Base-by-base conservation (phyloP, 2,329 filamentous ascomycete genomes). In the Ophiocordyceps sinensis region DNA sequence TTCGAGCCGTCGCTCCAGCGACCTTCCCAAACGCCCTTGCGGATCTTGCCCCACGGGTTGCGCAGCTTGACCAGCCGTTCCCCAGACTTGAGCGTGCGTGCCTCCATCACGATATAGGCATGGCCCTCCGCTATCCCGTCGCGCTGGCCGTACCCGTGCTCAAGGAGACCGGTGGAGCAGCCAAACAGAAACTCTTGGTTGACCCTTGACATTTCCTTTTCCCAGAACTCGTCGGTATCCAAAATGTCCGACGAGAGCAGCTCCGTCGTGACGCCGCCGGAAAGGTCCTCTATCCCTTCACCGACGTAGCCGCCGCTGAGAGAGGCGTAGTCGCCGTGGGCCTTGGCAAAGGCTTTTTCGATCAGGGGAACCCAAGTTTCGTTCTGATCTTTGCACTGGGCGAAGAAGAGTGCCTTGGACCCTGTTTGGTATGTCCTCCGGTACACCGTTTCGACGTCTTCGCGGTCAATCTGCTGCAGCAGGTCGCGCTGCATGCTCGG, bases 311-410 rank as follows among this genome's bases (percentile, higher is more conserved):
- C 82, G 21, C 82, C 81, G 29, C 77, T 68, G 31, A 87, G 75
- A 0, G 81, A 74, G 14, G 68, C 75, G 49, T 82, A 88, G 49
- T 87, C 83, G 3, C 83, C 84, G 50, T 91, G 85, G 0, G 82
- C 82, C 58, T 91, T 91, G 17, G 85, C 85, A 54, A 84, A 89
- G 1, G 85, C 85, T 58, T 89, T 89, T 53, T 89, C 83, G 2
- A 88, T 65, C 21, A 91, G 62, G 0, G 84, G 82, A 5, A 89
- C 67, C 85, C 85, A 91, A 0, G 83, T 89, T 57, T 89, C 84
- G 53, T 86, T 85, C 29, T 79, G 75, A 46, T 85, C 76, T 45
- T 73, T 73, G 60, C 80, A 85, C 52, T 82, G 79, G 2, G 79
- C 82, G 59, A 89, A 89, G 60, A 84, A 86, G 3, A 91, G 64